A percentile compares a stretch with the other conserved stretches of the same genome.
These are phyloP conservation scores for Coemansia biformis DNA, from an alignment of 192 early-diverging fungal genomes.

Conservation along the genomic window DNA sequence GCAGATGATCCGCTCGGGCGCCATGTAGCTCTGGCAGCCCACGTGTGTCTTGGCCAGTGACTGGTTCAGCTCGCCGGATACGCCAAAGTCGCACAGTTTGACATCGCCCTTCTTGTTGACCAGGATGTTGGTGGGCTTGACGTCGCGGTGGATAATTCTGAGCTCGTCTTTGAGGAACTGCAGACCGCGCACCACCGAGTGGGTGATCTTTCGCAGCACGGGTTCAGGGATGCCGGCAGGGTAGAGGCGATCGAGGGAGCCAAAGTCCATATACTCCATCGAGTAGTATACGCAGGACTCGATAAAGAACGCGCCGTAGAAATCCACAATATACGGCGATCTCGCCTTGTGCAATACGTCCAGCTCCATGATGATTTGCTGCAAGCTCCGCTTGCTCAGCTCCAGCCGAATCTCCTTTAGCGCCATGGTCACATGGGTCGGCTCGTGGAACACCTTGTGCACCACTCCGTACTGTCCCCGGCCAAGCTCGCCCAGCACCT, in stretches of 20 bases:
- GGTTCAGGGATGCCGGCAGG: constrained; percentile 74
- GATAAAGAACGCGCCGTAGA: constrained; percentile 95
- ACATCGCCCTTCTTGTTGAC: constrained; percentile 82
- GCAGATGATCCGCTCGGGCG: constrained; percentile 83
- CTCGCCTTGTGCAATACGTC: constrained; percentile 85
- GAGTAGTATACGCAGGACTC: constrained; percentile 96
- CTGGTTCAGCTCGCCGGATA: constrained; percentile 81
- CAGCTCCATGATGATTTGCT: constrained; percentile 95
- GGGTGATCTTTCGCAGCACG: constrained; percentile 68
- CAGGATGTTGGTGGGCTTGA: constrained; percentile 94
- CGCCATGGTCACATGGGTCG: constrained; percentile 85
- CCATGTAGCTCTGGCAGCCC: constrained; percentile 94
- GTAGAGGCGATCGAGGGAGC: constrained; percentile 84
- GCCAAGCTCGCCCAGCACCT: constrained; percentile 72
- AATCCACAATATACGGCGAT: constrained; percentile 91
- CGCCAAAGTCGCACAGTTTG: constrained; percentile 96
- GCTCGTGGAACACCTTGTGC: constrained; percentile 80
- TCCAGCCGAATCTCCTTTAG: constrained; percentile 92
- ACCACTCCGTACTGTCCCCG: constrained; percentile 93
- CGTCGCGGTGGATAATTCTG: constrained; percentile 88
- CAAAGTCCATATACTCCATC: constrained; percentile 98
- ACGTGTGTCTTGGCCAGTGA: constrained; percentile 91
- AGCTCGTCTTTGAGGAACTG: constrained; percentile 83
- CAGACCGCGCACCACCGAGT: constrained; percentile 75
- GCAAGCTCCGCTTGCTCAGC: constrained; percentile 78